Percentiles rank a stretch among this genome's conserved stretches.
Evolutionary conservation across 306 rosid genomes (phyloP).

Genomic region (Medicago ruthenica): DNA sequence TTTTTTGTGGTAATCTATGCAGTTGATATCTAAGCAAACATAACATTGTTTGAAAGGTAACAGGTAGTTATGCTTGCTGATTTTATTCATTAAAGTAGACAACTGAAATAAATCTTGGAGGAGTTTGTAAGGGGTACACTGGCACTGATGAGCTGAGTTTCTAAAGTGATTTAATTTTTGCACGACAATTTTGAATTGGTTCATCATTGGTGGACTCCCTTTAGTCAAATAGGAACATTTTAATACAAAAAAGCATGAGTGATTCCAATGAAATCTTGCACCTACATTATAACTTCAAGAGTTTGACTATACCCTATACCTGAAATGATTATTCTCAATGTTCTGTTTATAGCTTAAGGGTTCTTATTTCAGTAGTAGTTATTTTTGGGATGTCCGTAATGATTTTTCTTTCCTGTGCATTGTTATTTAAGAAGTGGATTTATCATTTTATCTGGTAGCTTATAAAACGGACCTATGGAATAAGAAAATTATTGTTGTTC

Average conservation of each 20-base stretch:
- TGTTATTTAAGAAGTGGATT: slow-evolving; percentile 15
- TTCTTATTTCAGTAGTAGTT: not conserved
- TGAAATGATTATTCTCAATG: slow-evolving; percentile 6
- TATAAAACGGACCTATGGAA: slow-evolving; percentile 26
- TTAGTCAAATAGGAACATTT: not conserved
- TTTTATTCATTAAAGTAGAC: slow-evolving; percentile 22
- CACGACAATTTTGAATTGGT: slow-evolving; percentile 15
- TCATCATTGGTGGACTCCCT: slow-evolving; percentile 27
- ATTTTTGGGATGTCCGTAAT: not conserved
- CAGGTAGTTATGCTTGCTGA: slow-evolving; percentile 27
- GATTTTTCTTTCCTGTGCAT: slow-evolving; percentile 22
- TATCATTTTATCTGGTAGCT: slow-evolving; percentile 30
- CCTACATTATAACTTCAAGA: slow-evolving; percentile 3
- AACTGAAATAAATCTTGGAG: slow-evolving; percentile 23
- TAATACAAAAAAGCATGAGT: not conserved
- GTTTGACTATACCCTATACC: slow-evolving; percentile 20
- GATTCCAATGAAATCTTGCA: slow-evolving; percentile 6
- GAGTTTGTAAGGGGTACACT: slow-evolving; percentile 24
- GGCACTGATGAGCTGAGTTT: slow-evolving; percentile 16
- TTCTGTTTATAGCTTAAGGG: slow-evolving; percentile 28
- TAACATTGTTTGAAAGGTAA: slow-evolving; percentile 30
- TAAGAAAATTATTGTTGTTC: slow-evolving; percentile 24
- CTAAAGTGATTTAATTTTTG: slow-evolving; percentile 24
- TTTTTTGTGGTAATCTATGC: slow-evolving; percentile 8
- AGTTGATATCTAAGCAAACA: slow-evolving; percentile 11